Evolutionary conservation across 768 basidiomycete genomes (phyloP).

Genomic region (Macrocybe gigantea): DNA sequence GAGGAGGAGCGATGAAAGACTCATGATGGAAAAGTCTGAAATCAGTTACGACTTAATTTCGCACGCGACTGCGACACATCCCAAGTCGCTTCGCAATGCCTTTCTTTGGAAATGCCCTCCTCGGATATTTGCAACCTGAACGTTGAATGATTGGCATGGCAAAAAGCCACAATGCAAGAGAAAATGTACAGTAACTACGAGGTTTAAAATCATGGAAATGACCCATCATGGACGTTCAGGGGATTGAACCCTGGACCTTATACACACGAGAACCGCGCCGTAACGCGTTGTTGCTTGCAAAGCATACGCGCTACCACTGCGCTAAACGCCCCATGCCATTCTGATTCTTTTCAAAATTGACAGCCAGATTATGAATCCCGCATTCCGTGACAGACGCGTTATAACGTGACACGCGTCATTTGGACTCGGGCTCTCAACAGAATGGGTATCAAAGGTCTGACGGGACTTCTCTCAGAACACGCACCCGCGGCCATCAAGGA

Average conservation of each 20-base stretch:
- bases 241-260: constrained; percentile 7
- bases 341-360: too few species aligned
- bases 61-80: background rate
- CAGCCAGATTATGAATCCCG: too few species aligned
- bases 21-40: constrained; percentile 29
- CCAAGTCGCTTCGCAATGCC: too few species aligned
- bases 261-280: constrained; percentile 1
- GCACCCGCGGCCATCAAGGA: constrained; percentile 87
- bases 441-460: constrained; percentile 97
- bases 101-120: too few species aligned
- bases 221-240: constrained; percentile 1
- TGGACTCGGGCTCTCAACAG: too few species aligned
- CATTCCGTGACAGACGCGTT: too few species aligned
- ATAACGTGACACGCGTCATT: too few species aligned
- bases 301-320: too few species aligned
- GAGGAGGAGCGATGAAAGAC: constrained; percentile 52
- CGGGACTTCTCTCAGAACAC: constrained; percentile 82
- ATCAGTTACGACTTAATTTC: background rate
- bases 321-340: too few species aligned
- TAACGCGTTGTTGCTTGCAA: constrained; percentile 1
- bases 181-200: too few species aligned
- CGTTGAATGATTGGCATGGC: background rate
- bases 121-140: background rate
- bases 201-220: too few species aligned
- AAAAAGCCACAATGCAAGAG: background rate